Base-by-base conservation (phyloP, 495 filamentous ascomycete genomes). In the Tetracladium marchalianum region DNA sequence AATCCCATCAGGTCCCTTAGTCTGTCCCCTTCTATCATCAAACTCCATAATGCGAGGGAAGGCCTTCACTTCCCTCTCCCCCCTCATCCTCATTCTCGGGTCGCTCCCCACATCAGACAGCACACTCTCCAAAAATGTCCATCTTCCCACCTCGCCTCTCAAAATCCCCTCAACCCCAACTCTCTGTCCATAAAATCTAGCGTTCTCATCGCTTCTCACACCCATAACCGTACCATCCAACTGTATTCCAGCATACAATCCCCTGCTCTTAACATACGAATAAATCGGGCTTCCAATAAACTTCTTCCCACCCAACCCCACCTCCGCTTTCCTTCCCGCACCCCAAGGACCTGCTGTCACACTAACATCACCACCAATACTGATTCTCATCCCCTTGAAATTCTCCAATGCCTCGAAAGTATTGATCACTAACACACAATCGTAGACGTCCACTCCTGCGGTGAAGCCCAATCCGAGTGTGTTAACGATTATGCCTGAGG, bases 371-470 rank as follows among this genome's bases (percentile, higher is more conserved):
- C 79, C 77, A 10, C 84, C 83, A 3, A 89, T 61, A 2, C 82
- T 87, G 56, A 78, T 79, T 12, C 84, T 76, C 19, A 83, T 65
- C 40, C 71, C 76, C 40, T 78, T 83, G 62, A 89, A 87, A 0
- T 78, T 76, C 32, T 84, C 76, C 24, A 89, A 62, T 0, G 84
- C 84, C 52, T 82, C 71, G 31, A 71, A 66, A 1, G 78, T 80
- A 62, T 89, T 89, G 61, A 87, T 84, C 11, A 89, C 78, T 0
- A 87, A 70, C 7, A 89, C 83, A 49, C 82, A 85, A 58, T 89
- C 84, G 65, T 87, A 87, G 49, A 87, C 84, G 49, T 87, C 84
- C 7, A 86, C 75, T 6, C 84, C 84, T 1, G 83, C 76, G 11
- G 86, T 67, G 57, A 87, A 87, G 0, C 84, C 84, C 9, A 84